phyloP scores from a whole-genome alignment of 257 asterid species.

The Fraxinus anomala region DNA sequence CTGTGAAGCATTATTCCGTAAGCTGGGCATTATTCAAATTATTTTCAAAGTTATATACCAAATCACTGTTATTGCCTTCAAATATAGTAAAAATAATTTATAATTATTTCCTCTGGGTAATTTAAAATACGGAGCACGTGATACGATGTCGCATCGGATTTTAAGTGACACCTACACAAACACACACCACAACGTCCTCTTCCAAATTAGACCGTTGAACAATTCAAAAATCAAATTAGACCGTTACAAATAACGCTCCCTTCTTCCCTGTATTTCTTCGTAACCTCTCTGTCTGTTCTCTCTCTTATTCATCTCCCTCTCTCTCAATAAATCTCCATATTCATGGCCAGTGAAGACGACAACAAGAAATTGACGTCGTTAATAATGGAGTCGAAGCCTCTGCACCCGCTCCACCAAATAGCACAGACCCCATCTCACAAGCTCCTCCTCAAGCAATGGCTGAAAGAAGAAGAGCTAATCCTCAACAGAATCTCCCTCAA shows the following conservation, averaged over 20 bases:
- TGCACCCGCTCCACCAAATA: slow-evolving; percentile 83
- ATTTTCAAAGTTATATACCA: too few relatives aligned
- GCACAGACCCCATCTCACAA: slow-evolving; percentile 81
- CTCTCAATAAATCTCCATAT: neutral
- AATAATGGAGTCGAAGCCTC: slow-evolving; percentile 50
- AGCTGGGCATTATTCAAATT: too few relatives aligned
- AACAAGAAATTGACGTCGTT: slow-evolving; percentile 7
- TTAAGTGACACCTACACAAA: neutral
- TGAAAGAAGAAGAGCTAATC: slow-evolving; percentile 84
- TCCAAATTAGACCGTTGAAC: slow-evolving; percentile 50
- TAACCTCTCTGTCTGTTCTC: neutral
- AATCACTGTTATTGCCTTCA: too few relatives aligned
- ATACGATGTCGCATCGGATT: neutral
- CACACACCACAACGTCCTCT: neutral
- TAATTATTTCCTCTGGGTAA: too few relatives aligned
- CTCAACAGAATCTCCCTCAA: slow-evolving; percentile 74
- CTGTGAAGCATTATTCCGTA: too few relatives aligned
- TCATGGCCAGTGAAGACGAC: slow-evolving; percentile 37
- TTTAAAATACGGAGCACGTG: neutral
- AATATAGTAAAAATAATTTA: too few relatives aligned
- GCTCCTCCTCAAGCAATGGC: slow-evolving; percentile 94
- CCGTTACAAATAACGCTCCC: slow-evolving; percentile 43
- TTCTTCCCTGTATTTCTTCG: slow-evolving; percentile 14
- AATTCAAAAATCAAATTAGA: slow-evolving; percentile 33
- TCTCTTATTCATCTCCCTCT: neutral